Evolutionary conservation across 164 flowering plant species (phyloP), one percentile per base, ranked within the genome.

Genomic region (Vitis cinerea): DNA sequence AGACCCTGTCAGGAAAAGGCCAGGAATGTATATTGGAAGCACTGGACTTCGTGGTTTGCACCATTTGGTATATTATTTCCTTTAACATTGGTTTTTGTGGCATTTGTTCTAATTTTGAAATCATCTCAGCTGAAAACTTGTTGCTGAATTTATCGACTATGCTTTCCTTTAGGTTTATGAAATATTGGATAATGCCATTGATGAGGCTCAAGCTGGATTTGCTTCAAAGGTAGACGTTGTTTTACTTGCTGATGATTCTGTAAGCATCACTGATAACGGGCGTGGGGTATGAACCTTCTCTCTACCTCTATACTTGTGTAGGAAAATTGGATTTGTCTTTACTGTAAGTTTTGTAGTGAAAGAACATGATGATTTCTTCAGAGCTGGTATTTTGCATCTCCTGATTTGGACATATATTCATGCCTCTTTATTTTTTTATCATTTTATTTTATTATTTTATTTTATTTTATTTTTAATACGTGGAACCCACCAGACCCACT

Each of bases 21-120:
- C 99, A 17, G 99, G 97, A 71, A 96, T 96, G 98, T 96, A 93
- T 71, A 96, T 96, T 69, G 98, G 99, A 70, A 90, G 94, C 78
- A 96, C 99, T 3, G 98, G 98, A 52, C 83, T 87, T 74, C 98
- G 99, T 72, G 99, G 99, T 50, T 75, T 96, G 82, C 98, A 93
- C 70, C 99, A 96, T 81, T 73, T 96, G 98, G 99, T 96, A 84
- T 71, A 50, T 58, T 57, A 23, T 12, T 53, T 10, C 55, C 37
- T 65, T 44, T 64, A 23, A 27, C 6, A 55, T 65, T 30, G 66
- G 9, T 10, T 10, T 59, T 50, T 64, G 13, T 29, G 2, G 13
- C 0, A 13, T 49, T 15, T 12, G 17, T 15, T 1, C 30, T 44
- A 48, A 10, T 49, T n/a, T 37, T 37, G 44, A 37, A 6, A 37